phyloP scores from a whole-genome alignment of 345 rosid species.

The Corymbia maculata region DNA sequence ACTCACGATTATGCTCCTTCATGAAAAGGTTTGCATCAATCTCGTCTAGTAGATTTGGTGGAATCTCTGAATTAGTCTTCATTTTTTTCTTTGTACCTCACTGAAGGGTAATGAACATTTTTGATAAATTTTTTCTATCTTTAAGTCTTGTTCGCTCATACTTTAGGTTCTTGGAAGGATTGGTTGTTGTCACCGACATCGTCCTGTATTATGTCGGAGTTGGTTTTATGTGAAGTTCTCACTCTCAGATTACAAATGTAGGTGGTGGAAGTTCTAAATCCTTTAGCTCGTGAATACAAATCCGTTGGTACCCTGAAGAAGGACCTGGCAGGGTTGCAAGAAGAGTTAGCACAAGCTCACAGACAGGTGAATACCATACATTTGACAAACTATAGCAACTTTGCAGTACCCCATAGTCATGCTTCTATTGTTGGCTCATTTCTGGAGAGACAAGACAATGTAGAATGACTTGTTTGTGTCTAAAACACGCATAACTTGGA shows the following conservation, averaged over 20 bases:
- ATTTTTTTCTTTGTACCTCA: neutral
- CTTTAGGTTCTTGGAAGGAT: neutral
- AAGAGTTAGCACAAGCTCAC: conserved; percentile 78
- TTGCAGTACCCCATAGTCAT: neutral
- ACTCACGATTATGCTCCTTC: conserved; percentile 84
- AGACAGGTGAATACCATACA: conserved; percentile 41
- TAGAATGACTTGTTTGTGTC: neutral
- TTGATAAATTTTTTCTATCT: neutral
- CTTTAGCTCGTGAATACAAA: conserved; percentile 93
- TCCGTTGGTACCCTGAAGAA: conserved; percentile 85
- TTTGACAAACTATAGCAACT: neutral
- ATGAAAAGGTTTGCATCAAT: conserved; percentile 61
- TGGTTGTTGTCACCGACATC: neutral
- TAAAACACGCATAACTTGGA: neutral
- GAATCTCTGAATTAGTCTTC: neutral
- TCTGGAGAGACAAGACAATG: neutral
- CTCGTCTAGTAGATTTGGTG: neutral
- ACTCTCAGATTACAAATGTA: conserved; percentile 2
- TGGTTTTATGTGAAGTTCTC: neutral
- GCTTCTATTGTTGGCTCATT: neutral
- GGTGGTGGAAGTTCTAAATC: conserved; percentile 98
- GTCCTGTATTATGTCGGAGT: neutral
- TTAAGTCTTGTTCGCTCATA: neutral
- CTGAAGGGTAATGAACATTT: neutral
- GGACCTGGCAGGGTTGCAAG: conserved; percentile 88